Conservation (phyloP, 2,329 filamentous ascomycete genomes). For the Stenocarpella maydis region DNA sequence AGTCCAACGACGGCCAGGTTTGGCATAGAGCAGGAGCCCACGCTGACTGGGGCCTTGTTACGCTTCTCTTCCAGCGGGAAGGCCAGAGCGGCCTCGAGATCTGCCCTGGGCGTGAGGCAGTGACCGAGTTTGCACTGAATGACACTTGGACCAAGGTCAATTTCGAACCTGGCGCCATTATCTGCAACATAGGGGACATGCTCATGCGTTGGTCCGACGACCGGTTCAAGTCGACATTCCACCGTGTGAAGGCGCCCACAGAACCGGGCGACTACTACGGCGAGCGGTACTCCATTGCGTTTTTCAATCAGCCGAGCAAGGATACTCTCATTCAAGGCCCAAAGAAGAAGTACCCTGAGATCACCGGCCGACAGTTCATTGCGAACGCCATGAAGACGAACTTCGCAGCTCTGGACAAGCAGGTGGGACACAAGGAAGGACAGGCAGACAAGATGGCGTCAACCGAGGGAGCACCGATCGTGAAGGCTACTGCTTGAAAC, state of each 20-base stretch:
- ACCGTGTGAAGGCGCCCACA: constrained; percentile 52
- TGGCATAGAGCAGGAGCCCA: constrained; percentile 65
- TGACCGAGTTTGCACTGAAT: constrained; percentile 61
- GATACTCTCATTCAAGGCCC: constrained; percentile 63
- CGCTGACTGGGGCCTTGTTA: constrained; percentile 66
- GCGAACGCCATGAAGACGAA: constrained; percentile 61
- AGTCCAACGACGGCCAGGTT: constrained; percentile 40
- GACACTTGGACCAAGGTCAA: constrained; percentile 65
- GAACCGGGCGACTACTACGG: constrained; percentile 56
- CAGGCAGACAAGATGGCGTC: neutral
- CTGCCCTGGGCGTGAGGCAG: constrained; percentile 63
- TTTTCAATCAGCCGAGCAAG: constrained; percentile 66
- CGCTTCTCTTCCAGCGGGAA: constrained; percentile 64
- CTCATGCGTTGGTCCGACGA: constrained; percentile 68
- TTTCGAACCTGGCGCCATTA: constrained; percentile 55
- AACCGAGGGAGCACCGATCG: neutral
- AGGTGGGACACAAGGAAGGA: neutral
- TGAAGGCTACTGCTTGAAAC: constrained; percentile 4
- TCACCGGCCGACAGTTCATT: constrained; percentile 66
- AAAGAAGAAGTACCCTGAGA: constrained; percentile 60
- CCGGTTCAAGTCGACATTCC: constrained; percentile 67
- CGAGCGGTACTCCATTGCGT: constrained; percentile 65
- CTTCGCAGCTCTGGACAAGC: constrained; percentile 49
- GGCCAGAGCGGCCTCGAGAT: constrained; percentile 65
- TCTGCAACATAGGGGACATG: constrained; percentile 67